Base-by-base conservation (phyloP, 148 eudicot species). In the Bassia scoparia region DNA sequence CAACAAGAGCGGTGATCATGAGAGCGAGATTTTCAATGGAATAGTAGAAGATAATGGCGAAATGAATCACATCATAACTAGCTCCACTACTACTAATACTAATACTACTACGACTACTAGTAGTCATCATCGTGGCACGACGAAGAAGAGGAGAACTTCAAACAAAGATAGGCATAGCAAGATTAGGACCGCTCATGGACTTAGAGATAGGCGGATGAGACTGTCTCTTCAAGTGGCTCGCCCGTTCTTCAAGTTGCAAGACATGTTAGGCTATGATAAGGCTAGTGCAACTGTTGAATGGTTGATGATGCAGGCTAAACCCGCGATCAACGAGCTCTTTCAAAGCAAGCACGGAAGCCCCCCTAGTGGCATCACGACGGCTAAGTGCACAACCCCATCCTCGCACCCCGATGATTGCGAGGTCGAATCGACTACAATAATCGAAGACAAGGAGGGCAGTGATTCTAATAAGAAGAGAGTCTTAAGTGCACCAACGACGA, bases 91-190 rank as follows among this genome's bases (percentile, higher is more conserved):
- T 43, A 37, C 2, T 17, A 14, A 0, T 67, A 69, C 0, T 29
- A 61, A 30, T 24, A 54, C 43, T 37, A 37, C 43, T 5, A 18
- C 46, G 56, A 24, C 11, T 17, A 65, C 17, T 59, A 46, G 34
- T 23, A 1, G 55, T 43, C 6, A 23, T 21, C 27, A 14, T 43
- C 17, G 27, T 2, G 53, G 20, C 24, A 73, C 52, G 61, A 10
- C 43, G 62, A 73, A 61, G 61, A 80, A 72, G 61, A 85, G 66
- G 66, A 77, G 86, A 71, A 6, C 80, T 43, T 84, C 80, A 1
- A 85, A 86, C 60, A 88, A 82, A 23, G 90, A 90, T 60, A 75
- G 96, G 68, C 96, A 90, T 79, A 90, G 90, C 88, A 90, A 88
- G 81, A 90, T 90, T 44, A 79, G 73, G 35, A 88, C 96, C 0